A percentile compares a stretch with the other conserved stretches of the same genome.
Evolutionary conservation across 148 eudicot genomes (phyloP).

Genomic region (Rhododendron williamsianum): DNA sequence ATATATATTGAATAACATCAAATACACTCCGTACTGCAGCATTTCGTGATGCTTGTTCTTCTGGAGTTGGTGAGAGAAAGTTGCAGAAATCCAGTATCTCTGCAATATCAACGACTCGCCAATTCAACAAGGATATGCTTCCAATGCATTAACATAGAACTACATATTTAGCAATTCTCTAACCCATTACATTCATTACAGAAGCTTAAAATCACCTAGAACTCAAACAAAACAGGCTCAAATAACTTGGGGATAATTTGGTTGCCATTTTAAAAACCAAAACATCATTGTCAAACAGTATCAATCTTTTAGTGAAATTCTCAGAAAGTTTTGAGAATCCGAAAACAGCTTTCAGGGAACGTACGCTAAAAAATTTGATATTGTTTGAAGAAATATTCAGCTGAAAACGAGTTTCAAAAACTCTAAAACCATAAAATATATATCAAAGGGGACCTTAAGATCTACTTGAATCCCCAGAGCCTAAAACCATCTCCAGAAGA

Average conservation of each 20-base stretch:
- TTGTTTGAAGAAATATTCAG: not conserved
- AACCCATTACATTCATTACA: not conserved
- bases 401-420: not conserved
- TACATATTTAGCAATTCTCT: not conserved
- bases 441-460: not conserved
- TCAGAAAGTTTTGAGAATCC: not conserved
- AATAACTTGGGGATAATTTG: not conserved
- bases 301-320: not conserved
- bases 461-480: not conserved
- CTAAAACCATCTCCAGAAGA: not conserved
- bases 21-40: constrained; percentile 68
- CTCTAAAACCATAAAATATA: not conserved
- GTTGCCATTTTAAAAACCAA: not conserved
- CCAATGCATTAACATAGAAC: not conserved
- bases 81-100: constrained; percentile 96
- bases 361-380: not conserved
- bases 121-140: not conserved
- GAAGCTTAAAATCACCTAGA: not conserved
- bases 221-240: not conserved
- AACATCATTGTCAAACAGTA: not conserved
- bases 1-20: constrained; percentile 76
- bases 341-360: not conserved
- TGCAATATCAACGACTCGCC: constrained; percentile 18
- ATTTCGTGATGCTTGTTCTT: constrained; percentile 65
- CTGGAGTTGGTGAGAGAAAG: constrained; percentile 85